Evolutionary conservation across 495 filamentous ascomycete species (phyloP), one percentile per base, ranked within the genome.

Genomic region (Hyaloscypha bicolor): DNA sequence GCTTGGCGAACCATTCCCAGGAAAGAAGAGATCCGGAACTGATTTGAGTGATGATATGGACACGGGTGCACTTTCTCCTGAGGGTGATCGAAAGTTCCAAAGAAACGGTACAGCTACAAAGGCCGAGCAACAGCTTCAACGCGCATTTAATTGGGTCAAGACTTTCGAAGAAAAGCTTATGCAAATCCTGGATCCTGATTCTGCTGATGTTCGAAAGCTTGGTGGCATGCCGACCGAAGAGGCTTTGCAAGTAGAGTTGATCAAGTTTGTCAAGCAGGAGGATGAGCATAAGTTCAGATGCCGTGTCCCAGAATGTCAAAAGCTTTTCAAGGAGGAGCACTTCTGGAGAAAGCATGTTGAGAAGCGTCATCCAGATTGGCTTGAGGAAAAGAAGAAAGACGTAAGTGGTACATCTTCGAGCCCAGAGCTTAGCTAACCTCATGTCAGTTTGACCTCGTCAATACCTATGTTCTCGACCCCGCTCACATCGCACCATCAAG

Each of bases 271-370:
- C 66, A 97, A 97, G 81, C 94, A 97, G 77, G 96, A 98, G 76
- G 96, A 98, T 71, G 93, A 97, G 72, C 88, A 91, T 66, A 97
- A 97, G 74, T 99, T 88, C 82, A 87, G 96, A 67, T 99, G 95
- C 87, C 97, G 93, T 76, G 93, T 97, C 22, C 93, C 93, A 2
- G 92, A 96, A 42, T 99, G 95, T 76, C 88, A 91, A 0, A 99
- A 99, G 76, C 83, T 98, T 25, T 99, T 99, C 86, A 97, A 97
- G 77, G 96, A 94, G 37, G 90, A 96, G 6, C 84, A 90, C 68
- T 99, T 98, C 77, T 99, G 95, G 95, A 88, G 87, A 69, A 99
- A 99, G 80, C 95, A 99, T 72, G 87, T 98, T 22, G 96, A 97
- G 76, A 99, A 99, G 79, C 90, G 96, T 37, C 95, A 99, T 74